Conservation (phyloP, 2,329 filamentous ascomycete species). For the Calonectria montana region DNA sequence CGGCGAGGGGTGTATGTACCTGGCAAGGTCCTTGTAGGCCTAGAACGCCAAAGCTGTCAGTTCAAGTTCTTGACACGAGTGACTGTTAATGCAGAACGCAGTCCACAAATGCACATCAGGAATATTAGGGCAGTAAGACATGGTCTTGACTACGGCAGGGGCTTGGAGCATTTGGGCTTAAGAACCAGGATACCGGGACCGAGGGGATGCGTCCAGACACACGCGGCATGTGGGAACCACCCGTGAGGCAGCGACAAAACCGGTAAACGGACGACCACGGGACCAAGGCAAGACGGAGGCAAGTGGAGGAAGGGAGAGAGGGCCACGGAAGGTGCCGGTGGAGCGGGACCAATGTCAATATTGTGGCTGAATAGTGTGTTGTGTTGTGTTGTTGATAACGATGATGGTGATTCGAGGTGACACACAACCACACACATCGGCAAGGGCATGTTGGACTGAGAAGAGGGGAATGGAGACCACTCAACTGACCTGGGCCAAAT, state of each 20-base stretch:
- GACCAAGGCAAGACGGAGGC: not conserved
- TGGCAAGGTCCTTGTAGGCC: conserved; percentile 51
- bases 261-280: not conserved
- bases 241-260: not conserved
- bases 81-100: conserved; percentile 27
- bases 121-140: conserved; percentile 22
- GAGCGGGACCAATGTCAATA: not conserved
- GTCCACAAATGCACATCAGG: conserved; percentile 23
- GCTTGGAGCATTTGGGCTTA: conserved; percentile 23
- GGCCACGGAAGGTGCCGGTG: not conserved
- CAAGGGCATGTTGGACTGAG: not conserved
- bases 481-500: conserved; percentile 39
- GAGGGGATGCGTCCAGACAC: conserved; percentile 14
- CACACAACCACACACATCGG: not conserved
- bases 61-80: not conserved
- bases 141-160: conserved; percentile 38
- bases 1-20: conserved; percentile 40
- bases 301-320: not conserved
- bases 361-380: not conserved
- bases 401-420: not conserved
- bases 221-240: not conserved
- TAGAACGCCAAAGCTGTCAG: conserved; percentile 45
- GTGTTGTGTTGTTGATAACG: not conserved
- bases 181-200: conserved; percentile 17
- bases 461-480: not conserved